Conservation (phyloP, 768 basidiomycete species). For the Mycena epipterygia region DNA sequence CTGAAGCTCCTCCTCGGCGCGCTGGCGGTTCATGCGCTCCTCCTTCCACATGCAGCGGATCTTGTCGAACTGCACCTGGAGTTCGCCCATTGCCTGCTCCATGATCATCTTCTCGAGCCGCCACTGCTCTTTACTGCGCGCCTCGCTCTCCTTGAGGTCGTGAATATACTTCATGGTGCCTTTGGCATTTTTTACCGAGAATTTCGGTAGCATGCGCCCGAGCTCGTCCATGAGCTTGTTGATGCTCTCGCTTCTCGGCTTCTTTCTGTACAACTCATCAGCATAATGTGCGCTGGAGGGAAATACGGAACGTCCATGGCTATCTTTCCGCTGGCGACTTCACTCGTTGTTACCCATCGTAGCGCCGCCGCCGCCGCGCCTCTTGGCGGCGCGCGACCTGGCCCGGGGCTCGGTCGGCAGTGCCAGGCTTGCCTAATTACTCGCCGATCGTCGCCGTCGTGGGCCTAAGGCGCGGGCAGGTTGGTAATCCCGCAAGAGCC, state of each 20-base stretch:
- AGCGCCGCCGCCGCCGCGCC: no score
- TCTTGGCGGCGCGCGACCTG: constrained; percentile 85
- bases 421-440: constrained; percentile 40
- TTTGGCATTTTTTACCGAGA: constrained; percentile 89
- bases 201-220: constrained; percentile 88
- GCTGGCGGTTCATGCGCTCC: no score
- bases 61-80: constrained; percentile 87
- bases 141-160: constrained; percentile 91
- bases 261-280: no score
- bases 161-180: constrained; percentile 94
- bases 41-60: no score
- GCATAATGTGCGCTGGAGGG: no score
- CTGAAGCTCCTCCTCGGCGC: constrained; percentile 77
- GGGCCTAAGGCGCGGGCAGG: no score
- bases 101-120: constrained; percentile 92
- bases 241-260: constrained; percentile 95
- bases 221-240: constrained; percentile 97
- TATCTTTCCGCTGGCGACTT: no score
- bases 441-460: constrained; percentile 44
- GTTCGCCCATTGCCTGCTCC: constrained; percentile 95
- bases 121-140: constrained; percentile 93
- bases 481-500: no score
- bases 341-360: no score
- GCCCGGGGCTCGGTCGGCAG: constrained; percentile 41
- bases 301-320: no score